Conservation (phyloP, 75 land plant genomes). For the Cupressus sempervirens region DNA sequence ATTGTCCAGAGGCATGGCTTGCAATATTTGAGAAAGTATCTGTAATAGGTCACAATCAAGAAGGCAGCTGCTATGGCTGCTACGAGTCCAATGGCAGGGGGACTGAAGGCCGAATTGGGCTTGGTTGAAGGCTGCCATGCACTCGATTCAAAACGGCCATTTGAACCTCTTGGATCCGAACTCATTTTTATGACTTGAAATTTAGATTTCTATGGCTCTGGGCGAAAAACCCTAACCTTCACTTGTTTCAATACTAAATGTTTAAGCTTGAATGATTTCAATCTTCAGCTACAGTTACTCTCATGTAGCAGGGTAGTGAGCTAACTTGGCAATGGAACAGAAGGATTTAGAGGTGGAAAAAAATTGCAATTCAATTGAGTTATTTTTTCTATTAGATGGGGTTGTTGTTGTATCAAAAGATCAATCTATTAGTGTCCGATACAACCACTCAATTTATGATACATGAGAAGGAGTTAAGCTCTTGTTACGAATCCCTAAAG, state of each 20-base stretch:
- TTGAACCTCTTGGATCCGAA: background rate
- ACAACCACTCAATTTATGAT: too few relatives aligned
- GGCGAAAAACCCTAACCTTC: background rate
- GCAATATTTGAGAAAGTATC: slow-evolving; percentile 21
- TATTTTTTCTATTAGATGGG: too few relatives aligned
- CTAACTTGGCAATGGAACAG: background rate
- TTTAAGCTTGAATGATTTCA: too few relatives aligned
- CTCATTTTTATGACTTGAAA: background rate
- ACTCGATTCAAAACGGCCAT: background rate
- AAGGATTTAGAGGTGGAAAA: background rate
- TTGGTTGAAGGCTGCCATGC: background rate
- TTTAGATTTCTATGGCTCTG: background rate
- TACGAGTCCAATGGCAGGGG: slow-evolving; percentile 25
- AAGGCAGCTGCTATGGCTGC: slow-evolving; percentile 30
- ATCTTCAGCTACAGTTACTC: too few relatives aligned
- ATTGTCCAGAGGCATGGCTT: slow-evolving; percentile 8
- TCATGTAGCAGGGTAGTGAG: background rate
- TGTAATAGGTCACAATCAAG: slow-evolving; percentile 30
- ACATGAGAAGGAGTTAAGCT: too few relatives aligned
- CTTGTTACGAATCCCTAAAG: too few relatives aligned
- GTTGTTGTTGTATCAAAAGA: too few relatives aligned
- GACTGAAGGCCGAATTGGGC: slow-evolving; percentile 23
- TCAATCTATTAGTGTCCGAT: too few relatives aligned
- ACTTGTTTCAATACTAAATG: background rate
- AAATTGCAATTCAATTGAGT: too few relatives aligned